Conservation (phyloP, 257 asterid species). For the Cruciata laevipes region DNA sequence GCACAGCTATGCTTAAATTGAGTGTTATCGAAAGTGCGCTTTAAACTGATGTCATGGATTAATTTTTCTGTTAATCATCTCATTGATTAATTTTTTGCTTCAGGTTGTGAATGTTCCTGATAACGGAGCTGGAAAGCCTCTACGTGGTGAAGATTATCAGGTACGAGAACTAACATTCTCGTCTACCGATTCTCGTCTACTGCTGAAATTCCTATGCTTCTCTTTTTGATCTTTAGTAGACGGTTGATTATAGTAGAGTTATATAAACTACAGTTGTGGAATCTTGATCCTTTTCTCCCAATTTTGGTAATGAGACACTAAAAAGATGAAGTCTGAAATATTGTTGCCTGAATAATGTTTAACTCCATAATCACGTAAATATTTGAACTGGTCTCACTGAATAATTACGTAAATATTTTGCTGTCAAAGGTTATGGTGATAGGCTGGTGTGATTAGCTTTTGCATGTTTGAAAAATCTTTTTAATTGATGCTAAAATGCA, state of each 20-base stretch:
- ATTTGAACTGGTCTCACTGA: neutral
- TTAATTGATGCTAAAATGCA: constrained; percentile 28
- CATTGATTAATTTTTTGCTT: constrained; percentile 7
- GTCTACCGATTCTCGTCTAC: neutral
- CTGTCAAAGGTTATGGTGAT: neutral
- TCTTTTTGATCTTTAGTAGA: neutral
- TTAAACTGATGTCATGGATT: neutral
- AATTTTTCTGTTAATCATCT: neutral
- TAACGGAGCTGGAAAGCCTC: constrained; percentile 54
- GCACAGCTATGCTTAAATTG: neutral
- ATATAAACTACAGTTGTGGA: neutral
- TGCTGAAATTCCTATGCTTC: neutral
- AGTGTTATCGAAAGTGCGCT: neutral
- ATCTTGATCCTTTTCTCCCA: neutral
- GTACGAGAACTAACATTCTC: constrained; percentile 26
- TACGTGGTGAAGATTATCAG: constrained; percentile 66
- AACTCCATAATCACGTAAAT: neutral
- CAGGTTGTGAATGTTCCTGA: constrained; percentile 86
- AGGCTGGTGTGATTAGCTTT: neutral
- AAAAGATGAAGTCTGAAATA: neutral
- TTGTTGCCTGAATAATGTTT: neutral
- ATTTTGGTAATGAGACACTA: neutral
- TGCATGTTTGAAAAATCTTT: constrained; percentile 2
- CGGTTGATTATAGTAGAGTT: neutral
- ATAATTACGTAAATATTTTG: neutral